Evolutionary conservation across 129 eudicot genomes (phyloP), one percentile per base, ranked within the genome.

Genomic region (Escallonia herrerae): DNA sequence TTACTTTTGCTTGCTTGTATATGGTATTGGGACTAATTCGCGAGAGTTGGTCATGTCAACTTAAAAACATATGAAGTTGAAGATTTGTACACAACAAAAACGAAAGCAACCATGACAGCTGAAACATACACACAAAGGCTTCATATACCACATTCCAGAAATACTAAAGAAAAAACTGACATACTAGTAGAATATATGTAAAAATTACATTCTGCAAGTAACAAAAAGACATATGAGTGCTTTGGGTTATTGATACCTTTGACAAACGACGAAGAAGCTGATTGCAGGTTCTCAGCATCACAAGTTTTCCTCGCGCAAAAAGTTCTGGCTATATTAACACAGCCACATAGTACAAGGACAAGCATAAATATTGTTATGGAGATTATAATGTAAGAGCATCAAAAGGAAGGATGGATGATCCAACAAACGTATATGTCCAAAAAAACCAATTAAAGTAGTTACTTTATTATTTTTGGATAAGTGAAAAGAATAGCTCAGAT

Each of bases 241-340:
- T 48, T 44, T 44, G 60, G 42, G 56, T 67, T 15, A 61, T 45
- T 65, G 41, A 58, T 70, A 91, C 98, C 98, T 91, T 91, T 66
- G 98, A 91, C 43, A 91, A 65, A 50, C 98, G 96, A 51, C 96
- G 96, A 75, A 91, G 96, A 70, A 91, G 89, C 74, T 91, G 98
- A 83, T 91, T 91, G 80, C 98, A 91, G 63, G 98, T 91, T 45
- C 98, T 81, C 78, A 91, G 77, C 98, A 91, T 91, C 60, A 91
- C 98, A 73, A 91, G 98, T 67, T 91, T 91, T 77, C 98, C 98
- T 71, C 98, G 85, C 50, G 96, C 89, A 73, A 91, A 91, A 52
- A 91, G 82, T 76, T 91, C 98, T 56, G 95, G 91, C 98, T 91
- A 66, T 72, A 75, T 62, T 60, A 65, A 60, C 40, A 60, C 60